Base-by-base conservation (phyloP, 2,329 filamentous ascomycete species). In the Hymenoscyphus occultus region DNA sequence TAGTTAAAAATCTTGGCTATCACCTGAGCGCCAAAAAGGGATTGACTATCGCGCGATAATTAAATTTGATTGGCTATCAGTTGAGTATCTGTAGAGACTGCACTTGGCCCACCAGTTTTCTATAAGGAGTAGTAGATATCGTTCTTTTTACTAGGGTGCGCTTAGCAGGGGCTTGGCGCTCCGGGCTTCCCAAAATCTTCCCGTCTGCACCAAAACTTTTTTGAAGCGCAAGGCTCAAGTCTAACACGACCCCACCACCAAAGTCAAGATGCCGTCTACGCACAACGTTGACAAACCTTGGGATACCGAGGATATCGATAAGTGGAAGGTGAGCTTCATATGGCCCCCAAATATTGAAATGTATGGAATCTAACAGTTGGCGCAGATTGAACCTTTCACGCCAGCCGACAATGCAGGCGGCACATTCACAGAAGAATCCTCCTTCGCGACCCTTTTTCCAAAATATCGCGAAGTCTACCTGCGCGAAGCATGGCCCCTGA, bases 291-390 rank as follows among this genome's bases (percentile, higher is more conserved):
- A 96, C 2, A 97, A 97, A 78, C 91, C 92, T 63, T 96, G 93
- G 93, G 93, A 97, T 74, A 96, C 93, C 64, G 93, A 96, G 68
- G 95, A 97, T 74, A 92, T 98, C 70, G 94, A 98, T 80, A 96
- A 97, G 78, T 98, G 93, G 93, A 94, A 93, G 83, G 88, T 89
- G 67, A 62, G 59, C 31, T 22, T 16, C 6, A 61, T 16, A 32
- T 32, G n/a, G n/a, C 35, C 32, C 40, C 28, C 22, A 39, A 48
- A 14, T 3, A 5, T 12, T 6, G 9, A 48, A 39, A 31, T 3
- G 4, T 40, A n/a, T 22, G 31, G 22, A 19, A 39, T 14, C 60
- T 57, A 28, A 56, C 19, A 28, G 5, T 13, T 32, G 10, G n/a
- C 64, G 31, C 74, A 89, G 87, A 81, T 93, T 73, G 93, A 97